These are phyloP conservation scores for Termitomyces heimii DNA, from an alignment of 768 basidiomycete genomes.

Conservation along the genomic window DNA sequence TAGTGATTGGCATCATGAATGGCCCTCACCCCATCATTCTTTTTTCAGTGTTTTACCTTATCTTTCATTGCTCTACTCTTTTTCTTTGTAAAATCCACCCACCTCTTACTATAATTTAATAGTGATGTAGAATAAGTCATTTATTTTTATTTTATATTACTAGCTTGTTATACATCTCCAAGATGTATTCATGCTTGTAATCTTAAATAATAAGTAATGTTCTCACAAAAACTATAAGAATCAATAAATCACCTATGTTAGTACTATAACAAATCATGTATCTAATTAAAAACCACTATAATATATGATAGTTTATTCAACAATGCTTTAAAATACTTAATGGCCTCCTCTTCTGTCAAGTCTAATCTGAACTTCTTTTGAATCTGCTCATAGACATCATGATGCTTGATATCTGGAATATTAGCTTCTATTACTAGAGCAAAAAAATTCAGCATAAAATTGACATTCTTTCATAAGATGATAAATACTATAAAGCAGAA, in stretches of 20 bases:
- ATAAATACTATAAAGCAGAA: constrained; percentile 98
- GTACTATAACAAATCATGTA: constrained; percentile 88
- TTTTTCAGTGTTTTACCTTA: no score
- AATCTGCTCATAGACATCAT: constrained; percentile 82
- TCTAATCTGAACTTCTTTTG: constrained; percentile 96
- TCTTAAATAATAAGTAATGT: no score
- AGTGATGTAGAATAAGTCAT: no score
- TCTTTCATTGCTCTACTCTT: no score
- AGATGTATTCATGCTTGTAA: no score
- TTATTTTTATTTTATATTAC: no score
- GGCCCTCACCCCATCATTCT: no score
- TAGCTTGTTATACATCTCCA: no score
- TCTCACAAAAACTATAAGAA: not conserved
- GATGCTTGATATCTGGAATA: constrained; percentile 94
- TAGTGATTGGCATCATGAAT: no score
- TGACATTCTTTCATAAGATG: constrained; percentile 92
- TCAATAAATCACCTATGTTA: constrained; percentile 58
- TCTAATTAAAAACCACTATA: constrained; percentile 87
- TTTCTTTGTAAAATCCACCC: no score
- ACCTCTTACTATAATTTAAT: no score
- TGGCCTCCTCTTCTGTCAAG: constrained; percentile 93
- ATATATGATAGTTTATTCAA: constrained; percentile 95
- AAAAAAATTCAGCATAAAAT: constrained; percentile 93
- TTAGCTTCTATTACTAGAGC: constrained; percentile 97
- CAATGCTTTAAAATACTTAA: constrained; percentile 91